Conservation (phyloP, 2,329 filamentous ascomycete species). For the Colletotrichum noveboracense region DNA sequence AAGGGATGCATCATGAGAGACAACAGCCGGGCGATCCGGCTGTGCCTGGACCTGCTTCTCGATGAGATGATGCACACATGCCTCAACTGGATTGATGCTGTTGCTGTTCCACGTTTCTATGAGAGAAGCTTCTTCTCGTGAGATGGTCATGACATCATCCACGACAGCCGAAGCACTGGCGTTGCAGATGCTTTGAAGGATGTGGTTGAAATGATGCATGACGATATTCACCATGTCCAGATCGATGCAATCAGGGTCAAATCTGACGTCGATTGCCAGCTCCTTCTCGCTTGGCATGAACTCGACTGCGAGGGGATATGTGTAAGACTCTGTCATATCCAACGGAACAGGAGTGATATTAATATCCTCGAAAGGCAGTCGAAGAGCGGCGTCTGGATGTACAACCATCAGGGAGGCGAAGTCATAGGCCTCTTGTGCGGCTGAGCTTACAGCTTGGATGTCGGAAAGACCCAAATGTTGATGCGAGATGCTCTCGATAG, state of each 20-base stretch:
- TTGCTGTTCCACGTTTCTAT: background rate
- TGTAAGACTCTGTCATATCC: background rate
- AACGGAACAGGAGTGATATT: background rate
- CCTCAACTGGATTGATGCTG: background rate
- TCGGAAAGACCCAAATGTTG: slow-evolving; percentile 25
- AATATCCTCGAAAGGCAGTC: background rate
- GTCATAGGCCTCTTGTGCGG: slow-evolving; percentile 18
- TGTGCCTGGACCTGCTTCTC: background rate
- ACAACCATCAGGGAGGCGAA: slow-evolving; percentile 36
- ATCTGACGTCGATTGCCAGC: background rate
- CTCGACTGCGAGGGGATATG: background rate
- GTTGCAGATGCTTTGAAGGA: background rate
- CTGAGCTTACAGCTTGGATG: slow-evolving; percentile 15
- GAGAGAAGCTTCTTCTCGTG: background rate
- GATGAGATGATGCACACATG: slow-evolving; percentile 1
- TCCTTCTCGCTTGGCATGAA: background rate
- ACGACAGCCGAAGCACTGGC: background rate
- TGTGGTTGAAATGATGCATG: background rate
- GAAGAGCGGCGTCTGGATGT: slow-evolving; percentile 20
- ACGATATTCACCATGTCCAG: background rate
- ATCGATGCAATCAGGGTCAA: background rate
- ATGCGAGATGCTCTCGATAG: slow-evolving; percentile 23
- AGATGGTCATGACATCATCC: background rate
- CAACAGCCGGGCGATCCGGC: background rate
- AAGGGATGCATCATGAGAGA: background rate